A percentile compares a stretch with the other conserved stretches of the same genome.
phyloP scores from a whole-genome alignment of 148 eudicot genomes.

The Rhododendron ferrugineum region DNA sequence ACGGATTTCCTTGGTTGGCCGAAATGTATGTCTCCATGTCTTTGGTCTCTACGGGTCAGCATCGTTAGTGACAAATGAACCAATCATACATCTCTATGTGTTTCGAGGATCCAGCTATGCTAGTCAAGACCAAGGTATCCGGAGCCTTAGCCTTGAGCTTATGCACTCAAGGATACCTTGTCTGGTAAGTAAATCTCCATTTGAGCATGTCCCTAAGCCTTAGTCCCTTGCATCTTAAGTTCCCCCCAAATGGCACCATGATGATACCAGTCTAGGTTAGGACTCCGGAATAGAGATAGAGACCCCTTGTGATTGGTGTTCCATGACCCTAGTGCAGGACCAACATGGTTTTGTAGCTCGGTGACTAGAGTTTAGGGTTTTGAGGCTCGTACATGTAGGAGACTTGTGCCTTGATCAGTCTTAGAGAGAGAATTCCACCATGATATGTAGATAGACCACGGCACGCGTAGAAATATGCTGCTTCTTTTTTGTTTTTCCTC shows the following conservation, averaged over 20 bases:
- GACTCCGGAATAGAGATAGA: background rate
- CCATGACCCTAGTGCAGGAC: background rate
- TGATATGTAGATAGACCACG: background rate
- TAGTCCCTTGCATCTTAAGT: background rate
- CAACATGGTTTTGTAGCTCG: background rate
- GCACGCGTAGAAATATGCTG: background rate
- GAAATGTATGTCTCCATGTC: background rate
- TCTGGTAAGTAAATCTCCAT: background rate
- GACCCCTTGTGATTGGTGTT: background rate
- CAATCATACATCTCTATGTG: background rate
- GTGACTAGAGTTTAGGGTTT: background rate
- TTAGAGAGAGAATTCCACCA: background rate
- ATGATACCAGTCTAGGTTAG: background rate
- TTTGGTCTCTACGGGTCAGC: background rate
- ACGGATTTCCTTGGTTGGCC: background rate
- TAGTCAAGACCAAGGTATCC: background rate
- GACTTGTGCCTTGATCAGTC: background rate
- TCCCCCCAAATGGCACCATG: background rate
- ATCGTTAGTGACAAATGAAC: background rate
- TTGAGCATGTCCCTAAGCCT: background rate
- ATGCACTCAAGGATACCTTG: background rate
- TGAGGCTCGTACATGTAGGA: background rate
- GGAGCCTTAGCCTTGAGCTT: background rate
- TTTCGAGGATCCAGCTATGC: background rate
- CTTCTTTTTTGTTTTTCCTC: background rate